A percentile compares a stretch with the other conserved stretches of the same genome.
phyloP scores from a whole-genome alignment of 225 moss, liverwort and hornwort species.

The Polytrichum commune region DNA sequence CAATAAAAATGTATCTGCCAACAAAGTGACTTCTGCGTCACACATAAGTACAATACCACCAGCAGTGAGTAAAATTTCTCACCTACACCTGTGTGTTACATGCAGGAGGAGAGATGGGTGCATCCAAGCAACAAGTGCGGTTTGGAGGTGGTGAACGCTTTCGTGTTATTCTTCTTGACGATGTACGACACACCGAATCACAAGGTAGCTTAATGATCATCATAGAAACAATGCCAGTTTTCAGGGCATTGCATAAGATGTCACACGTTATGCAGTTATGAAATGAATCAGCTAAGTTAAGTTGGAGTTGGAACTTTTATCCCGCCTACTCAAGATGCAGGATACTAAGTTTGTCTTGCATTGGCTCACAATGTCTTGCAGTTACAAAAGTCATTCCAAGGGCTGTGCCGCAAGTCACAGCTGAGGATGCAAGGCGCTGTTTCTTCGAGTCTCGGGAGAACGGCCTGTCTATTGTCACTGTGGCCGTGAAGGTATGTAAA shows the following conservation, averaged over 20 bases:
- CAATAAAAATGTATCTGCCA: too few relatives aligned
- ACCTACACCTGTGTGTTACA: background rate
- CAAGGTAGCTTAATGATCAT: conserved; percentile 26
- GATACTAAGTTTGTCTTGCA: background rate
- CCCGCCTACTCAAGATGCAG: background rate
- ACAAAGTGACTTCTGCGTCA: too few relatives aligned
- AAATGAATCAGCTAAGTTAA: too few relatives aligned
- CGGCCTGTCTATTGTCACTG: conserved; percentile 58
- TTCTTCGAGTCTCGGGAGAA: conserved; percentile 51
- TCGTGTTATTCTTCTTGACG: conserved; percentile 68
- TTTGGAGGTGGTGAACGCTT: conserved; percentile 55
- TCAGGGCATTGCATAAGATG: background rate
- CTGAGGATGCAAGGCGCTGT: conserved; percentile 57
- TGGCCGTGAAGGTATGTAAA: conserved; percentile 55
- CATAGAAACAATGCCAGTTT: background rate
- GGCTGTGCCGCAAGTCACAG: conserved; percentile 53
- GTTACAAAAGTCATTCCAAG: conserved; percentile 61
- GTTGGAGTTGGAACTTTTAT: background rate
- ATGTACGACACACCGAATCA: conserved; percentile 63
- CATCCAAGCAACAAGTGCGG: conserved; percentile 33
- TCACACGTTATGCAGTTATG: background rate
- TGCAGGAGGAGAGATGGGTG: conserved; percentile 71
- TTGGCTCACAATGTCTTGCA: conserved; percentile 18
- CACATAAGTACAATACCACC: too few relatives aligned
- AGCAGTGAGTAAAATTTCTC: too few relatives aligned